These are phyloP conservation scores for Vigna radiata DNA, from an alignment of 306 rosid species.

Conservation along the genomic window DNA sequence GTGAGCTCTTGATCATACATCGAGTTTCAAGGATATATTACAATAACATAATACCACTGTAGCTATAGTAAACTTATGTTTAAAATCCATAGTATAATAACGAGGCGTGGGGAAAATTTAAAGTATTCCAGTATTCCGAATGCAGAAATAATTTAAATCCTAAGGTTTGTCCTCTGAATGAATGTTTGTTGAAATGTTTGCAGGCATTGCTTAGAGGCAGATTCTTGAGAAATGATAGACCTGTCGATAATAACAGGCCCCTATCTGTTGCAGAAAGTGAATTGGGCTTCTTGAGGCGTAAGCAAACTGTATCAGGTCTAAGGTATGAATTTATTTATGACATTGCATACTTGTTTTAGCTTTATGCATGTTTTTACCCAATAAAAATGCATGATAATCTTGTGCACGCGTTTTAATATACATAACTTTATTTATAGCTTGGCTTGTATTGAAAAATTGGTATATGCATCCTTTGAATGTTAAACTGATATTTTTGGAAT, in stretches of 20 bases:
- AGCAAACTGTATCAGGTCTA: slow-evolving; percentile 83
- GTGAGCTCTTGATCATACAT: slow-evolving; percentile 1
- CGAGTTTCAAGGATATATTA: slow-evolving; percentile 7
- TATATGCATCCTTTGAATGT: background rate
- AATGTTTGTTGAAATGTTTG: slow-evolving; percentile 36
- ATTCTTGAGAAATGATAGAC: slow-evolving; percentile 84
- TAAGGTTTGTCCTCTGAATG: slow-evolving; percentile 35
- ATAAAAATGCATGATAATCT: background rate
- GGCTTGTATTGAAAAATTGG: background rate
- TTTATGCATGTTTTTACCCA: background rate
- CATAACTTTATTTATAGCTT: background rate
- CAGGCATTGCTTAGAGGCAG: slow-evolving; percentile 97
- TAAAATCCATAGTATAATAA: background rate
- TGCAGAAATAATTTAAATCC: background rate
- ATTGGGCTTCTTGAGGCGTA: slow-evolving; percentile 85
- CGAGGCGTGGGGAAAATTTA: background rate
- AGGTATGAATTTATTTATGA: slow-evolving; percentile 59
- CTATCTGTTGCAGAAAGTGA: slow-evolving; percentile 81
- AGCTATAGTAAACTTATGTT: slow-evolving; percentile 22
- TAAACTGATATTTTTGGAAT: background rate
- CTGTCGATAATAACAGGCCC: slow-evolving; percentile 64
- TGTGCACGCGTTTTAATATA: background rate
- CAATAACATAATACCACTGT: slow-evolving; percentile 2
- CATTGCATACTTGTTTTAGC: background rate
- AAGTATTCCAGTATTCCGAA: background rate